These are phyloP conservation scores for Ottelia alismoides DNA, from an alignment of 106 monocot genomes.

Conservation along the genomic window DNA sequence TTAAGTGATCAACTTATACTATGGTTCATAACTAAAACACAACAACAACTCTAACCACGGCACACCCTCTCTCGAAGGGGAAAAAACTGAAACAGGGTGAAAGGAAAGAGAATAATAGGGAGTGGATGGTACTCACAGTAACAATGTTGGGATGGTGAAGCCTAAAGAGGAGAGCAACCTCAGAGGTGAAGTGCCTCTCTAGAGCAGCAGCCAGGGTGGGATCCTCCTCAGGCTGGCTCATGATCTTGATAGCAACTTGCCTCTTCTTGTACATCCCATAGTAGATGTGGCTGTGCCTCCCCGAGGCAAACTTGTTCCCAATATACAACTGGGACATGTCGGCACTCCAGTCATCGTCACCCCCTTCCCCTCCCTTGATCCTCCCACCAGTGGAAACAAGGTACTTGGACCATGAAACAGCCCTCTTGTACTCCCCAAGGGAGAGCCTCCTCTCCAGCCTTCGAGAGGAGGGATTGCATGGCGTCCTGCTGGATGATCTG, in stretches of 20 bases:
- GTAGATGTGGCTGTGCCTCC: conserved; percentile 81
- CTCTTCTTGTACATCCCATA: conserved; percentile 67
- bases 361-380: conserved; percentile 56
- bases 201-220: conserved; percentile 30
- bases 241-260: conserved; percentile 85
- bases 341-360: conserved; percentile 77
- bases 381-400: conserved; percentile 66
- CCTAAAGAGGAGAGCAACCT: conserved; percentile 54
- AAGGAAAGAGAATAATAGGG: too few species aligned
- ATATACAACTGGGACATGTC: conserved; percentile 84
- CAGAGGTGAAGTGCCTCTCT: conserved; percentile 77
- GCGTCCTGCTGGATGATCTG: background rate
- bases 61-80: too few species aligned
- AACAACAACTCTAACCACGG: too few species aligned
- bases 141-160: conserved; percentile 88
- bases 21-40: too few species aligned
- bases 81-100: too few species aligned
- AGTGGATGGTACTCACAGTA: too few species aligned
- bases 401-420: conserved; percentile 88
- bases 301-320: conserved; percentile 79
- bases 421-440: conserved; percentile 65
- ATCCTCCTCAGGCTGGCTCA: conserved; percentile 93
- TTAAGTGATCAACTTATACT: too few species aligned
- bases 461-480: background rate
- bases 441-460: conserved; percentile 46